A percentile compares a stretch with the other conserved stretches of the same genome.
phyloP scores from a whole-genome alignment of 139 green algal genomes.

The Raphidocelis subcapitata region DNA sequence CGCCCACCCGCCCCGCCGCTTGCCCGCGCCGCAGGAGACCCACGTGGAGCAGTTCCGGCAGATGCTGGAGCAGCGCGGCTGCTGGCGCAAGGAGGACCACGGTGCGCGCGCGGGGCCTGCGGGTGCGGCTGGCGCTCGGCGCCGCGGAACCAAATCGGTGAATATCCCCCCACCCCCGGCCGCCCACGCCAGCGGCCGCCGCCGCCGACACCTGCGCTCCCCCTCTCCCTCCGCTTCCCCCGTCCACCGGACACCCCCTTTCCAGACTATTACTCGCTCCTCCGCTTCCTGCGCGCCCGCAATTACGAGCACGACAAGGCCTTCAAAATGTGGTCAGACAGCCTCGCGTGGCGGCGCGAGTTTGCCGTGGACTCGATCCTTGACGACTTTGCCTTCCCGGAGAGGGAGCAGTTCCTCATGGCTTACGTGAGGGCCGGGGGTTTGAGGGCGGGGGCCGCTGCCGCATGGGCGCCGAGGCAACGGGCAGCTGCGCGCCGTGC shows the following conservation, averaged over 20 bases:
- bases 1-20: too few species aligned
- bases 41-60: conserved; percentile 54
- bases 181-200: neutral
- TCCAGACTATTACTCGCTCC: conserved; percentile 53
- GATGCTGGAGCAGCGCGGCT: conserved; percentile 26
- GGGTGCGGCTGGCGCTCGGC: too few species aligned
- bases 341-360: conserved; percentile 53
- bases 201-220: neutral
- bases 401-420: conserved; percentile 87
- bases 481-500: too few species aligned
- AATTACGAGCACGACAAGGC: conserved; percentile 50
- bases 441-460: neutral
- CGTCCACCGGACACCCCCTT: too few species aligned
- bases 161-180: neutral
- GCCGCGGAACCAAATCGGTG: neutral
- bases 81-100: conserved; percentile 39
- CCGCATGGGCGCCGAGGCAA: too few species aligned
- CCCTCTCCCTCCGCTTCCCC: too few species aligned
- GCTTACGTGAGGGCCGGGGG: conserved; percentile 72
- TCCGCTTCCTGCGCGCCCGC: conserved; percentile 59
- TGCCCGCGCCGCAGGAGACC: conserved; percentile 50
- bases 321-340: conserved; percentile 50
- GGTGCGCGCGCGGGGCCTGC: conserved; percentile 13
- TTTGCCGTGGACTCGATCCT: conserved; percentile 70
- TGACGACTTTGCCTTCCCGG: conserved; percentile 85